Evolutionary conservation across 192 early-diverging fungal genomes (phyloP).

Genomic region (Linderina pennispora): DNA sequence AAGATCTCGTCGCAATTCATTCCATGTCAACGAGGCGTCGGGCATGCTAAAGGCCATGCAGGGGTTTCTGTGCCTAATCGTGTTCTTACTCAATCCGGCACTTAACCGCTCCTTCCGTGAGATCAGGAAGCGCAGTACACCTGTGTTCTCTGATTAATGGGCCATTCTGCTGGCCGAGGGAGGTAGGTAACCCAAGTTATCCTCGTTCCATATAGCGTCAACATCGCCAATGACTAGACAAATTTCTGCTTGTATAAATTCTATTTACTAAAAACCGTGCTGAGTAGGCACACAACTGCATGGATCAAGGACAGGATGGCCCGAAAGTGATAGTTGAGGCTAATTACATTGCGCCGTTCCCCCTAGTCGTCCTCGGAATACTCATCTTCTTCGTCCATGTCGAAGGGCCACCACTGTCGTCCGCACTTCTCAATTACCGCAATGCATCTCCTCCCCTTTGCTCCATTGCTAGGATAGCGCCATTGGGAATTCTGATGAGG

Average conservation of each 20-base stretch:
- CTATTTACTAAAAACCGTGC: background rate
- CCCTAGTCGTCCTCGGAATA: slow-evolving; percentile 9
- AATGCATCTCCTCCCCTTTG: slow-evolving; percentile 26
- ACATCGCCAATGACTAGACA: no score
- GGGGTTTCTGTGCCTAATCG: slow-evolving; percentile 38
- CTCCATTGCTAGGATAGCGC: slow-evolving; percentile 20
- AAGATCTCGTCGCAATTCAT: slow-evolving; percentile 38
- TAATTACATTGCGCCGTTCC: background rate
- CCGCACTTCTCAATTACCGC: slow-evolving; percentile 31
- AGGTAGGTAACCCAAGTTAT: no score
- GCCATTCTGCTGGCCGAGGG: no score
- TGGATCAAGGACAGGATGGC: no score
- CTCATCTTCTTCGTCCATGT: slow-evolving; percentile 31
- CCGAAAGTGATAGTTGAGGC: no score
- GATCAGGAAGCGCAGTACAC: slow-evolving; percentile 38
- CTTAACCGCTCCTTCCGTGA: slow-evolving; percentile 43
- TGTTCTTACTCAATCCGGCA: slow-evolving; percentile 41
- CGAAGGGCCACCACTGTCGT: slow-evolving; percentile 37
- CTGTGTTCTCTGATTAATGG: slow-evolving; percentile 10
- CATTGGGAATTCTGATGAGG: slow-evolving; percentile 6
- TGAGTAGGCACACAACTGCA: no score
- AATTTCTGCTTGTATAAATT: background rate
- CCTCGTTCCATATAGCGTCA: no score
- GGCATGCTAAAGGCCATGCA: slow-evolving; percentile 32
- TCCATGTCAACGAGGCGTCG: slow-evolving; percentile 34